phyloP scores from a whole-genome alignment of 2,329 filamentous ascomycete genomes.

The Exophiala dermatitidis region DNA sequence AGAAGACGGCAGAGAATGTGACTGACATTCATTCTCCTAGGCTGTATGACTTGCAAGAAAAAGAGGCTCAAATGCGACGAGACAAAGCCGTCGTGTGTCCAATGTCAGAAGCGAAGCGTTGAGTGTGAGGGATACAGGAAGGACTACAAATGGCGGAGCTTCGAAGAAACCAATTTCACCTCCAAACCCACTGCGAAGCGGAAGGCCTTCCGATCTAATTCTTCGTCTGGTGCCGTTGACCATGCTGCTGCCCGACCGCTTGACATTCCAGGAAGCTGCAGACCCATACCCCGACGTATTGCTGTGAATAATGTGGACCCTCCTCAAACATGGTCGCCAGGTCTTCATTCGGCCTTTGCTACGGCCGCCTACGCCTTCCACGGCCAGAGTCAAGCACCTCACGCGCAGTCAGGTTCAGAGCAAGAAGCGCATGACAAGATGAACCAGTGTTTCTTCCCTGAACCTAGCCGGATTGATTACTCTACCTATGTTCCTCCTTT shows the following conservation, averaged over 20 bases:
- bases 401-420: slow-evolving; percentile 3
- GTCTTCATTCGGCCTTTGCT: slow-evolving; percentile 23
- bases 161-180: slow-evolving; percentile 55
- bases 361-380: slow-evolving; percentile 20
- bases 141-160: slow-evolving; percentile 67
- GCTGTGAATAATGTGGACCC: neutral
- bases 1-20: too few species aligned
- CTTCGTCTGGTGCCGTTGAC: slow-evolving; percentile 24
- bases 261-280: slow-evolving; percentile 5
- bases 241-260: slow-evolving; percentile 30
- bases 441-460: neutral
- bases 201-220: slow-evolving; percentile 30
- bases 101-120: slow-evolving; percentile 59
- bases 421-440: neutral
- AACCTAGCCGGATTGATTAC: slow-evolving; percentile 6
- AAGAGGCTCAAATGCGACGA: slow-evolving; percentile 70
- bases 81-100: slow-evolving; percentile 59
- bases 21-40: slow-evolving; percentile 36
- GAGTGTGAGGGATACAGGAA: slow-evolving; percentile 66
- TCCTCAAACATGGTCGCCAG: slow-evolving; percentile 20
- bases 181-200: slow-evolving; percentile 35
- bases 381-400: neutral
- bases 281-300: neutral
- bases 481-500: slow-evolving; percentile 16
- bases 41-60: slow-evolving; percentile 65